Conservation (phyloP, 768 basidiomycete species). For the Piloderma croceum region DNA sequence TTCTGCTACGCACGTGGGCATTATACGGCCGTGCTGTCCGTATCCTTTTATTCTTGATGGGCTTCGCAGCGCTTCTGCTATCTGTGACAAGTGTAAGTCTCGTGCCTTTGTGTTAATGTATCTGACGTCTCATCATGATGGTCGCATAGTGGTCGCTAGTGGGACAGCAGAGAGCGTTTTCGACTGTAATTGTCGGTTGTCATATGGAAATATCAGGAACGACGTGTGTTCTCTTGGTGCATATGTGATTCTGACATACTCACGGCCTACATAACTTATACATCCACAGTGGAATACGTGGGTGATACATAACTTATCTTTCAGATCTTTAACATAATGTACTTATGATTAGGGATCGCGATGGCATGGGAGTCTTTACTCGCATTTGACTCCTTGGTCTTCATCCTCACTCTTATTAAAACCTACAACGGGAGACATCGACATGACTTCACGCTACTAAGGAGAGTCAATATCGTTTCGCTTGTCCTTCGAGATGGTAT, state of each 20-base stretch:
- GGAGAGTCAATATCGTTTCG: conserved; percentile 32
- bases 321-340: neutral
- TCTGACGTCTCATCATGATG: too few species aligned
- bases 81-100: conserved; percentile 32
- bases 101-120: conserved; percentile 18
- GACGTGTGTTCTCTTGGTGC: neutral
- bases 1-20: conserved; percentile 46
- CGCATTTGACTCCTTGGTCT: conserved; percentile 42
- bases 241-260: neutral
- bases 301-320: conserved; percentile 1
- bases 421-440: conserved; percentile 33
- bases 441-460: conserved; percentile 15
- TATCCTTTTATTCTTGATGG: conserved; percentile 32
- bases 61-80: conserved; percentile 25
- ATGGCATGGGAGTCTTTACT: conserved; percentile 49
- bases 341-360: conserved; percentile 19
- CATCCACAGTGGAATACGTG: neutral
- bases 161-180: too few species aligned
- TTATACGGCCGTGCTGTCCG: conserved; percentile 38
- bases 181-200: too few species aligned
- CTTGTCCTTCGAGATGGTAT: conserved; percentile 47
- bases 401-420: conserved; percentile 42
- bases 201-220: too few species aligned
- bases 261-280: neutral
- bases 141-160: too few species aligned